Evolutionary conservation across 805 yeast species (phyloP), one percentile per base, ranked within the genome.

Genomic region (Suhomyces sp.): DNA sequence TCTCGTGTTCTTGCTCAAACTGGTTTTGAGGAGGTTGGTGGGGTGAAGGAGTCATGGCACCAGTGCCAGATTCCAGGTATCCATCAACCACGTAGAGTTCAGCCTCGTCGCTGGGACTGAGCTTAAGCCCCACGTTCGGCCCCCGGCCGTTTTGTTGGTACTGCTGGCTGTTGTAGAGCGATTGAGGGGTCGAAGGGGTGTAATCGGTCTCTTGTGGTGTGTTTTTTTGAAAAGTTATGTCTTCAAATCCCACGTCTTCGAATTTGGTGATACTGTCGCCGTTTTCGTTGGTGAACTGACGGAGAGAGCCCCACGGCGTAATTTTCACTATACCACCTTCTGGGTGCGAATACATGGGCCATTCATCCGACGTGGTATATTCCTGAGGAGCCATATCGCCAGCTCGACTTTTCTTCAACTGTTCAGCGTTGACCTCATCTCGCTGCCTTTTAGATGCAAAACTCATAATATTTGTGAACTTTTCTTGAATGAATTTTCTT

Each of bases 291-390:
- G 70, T 72, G 57, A 61, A 71, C 54, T 74, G 77, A 55, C 86
- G 68, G 40, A 82, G 68, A 46, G 82, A 80, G n/a, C 87, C 87
- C 69, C 84, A 76, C 21, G 87, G 86, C 1, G 86, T 82, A 51
- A 82, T 78, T 61, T 82, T 83, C 45, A 82, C 78, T 27, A 72
- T 72, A 0, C 87, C 87, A 8, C 87, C 87, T 10, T 82, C 82
- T 1, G 87, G 87, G 56, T 82, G 86, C 48, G 73, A 73, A 57
- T 79, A 82, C 51, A 76, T 70, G 12, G 87, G 84, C 76, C 81
- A 81, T 51, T 81, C 84, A 39, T 72, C 67, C 25, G 60, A 57
- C 5, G 54, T 53, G 17, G 54, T 37, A 44, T 56, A 49, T 46
- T 49, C 44, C 29, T 47, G 51, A 13, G 52, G 57, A 15, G 57